Evolutionary conservation across 148 eudicot genomes (phyloP).

Genomic region (Camellia granthamiana): DNA sequence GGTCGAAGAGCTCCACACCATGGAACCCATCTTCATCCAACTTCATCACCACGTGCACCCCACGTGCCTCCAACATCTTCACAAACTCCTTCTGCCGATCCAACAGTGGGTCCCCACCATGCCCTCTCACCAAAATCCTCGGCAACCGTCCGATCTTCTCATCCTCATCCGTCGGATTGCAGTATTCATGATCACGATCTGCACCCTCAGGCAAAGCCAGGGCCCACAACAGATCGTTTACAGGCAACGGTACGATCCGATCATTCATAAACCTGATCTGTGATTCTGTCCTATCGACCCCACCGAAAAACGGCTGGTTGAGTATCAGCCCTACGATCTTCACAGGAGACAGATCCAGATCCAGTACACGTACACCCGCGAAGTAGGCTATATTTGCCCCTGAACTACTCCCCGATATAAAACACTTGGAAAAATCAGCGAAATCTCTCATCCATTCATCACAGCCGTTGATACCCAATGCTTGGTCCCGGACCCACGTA

Average conservation of each 20-base stretch:
- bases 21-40: slow-evolving; percentile 64
- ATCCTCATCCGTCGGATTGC: slow-evolving; percentile 35
- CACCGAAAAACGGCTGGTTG: slow-evolving; percentile 79
- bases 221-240: slow-evolving; percentile 58
- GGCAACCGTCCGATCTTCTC: slow-evolving; percentile 68
- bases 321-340: slow-evolving; percentile 75
- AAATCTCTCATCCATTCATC: slow-evolving; percentile 66
- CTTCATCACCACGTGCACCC: slow-evolving; percentile 46
- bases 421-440: slow-evolving; percentile 61
- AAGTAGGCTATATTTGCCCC: slow-evolving; percentile 70
- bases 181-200: slow-evolving; percentile 62
- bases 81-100: slow-evolving; percentile 69
- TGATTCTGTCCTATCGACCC: slow-evolving; percentile 45
- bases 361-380: slow-evolving; percentile 55
- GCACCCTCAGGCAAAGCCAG: slow-evolving; percentile 63
- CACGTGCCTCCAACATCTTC: slow-evolving; percentile 53
- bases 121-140: slow-evolving; percentile 54
- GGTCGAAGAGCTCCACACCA: slow-evolving; percentile 62
- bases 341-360: slow-evolving; percentile 53
- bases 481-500: slow-evolving; percentile 61
- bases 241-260: slow-evolving; percentile 39
- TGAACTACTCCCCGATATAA: slow-evolving; percentile 75
- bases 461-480: slow-evolving; percentile 22
- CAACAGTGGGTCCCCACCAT: slow-evolving; percentile 65
- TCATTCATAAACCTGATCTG: slow-evolving; percentile 40